Percentiles rank a stretch among this genome's conserved stretches.
Evolutionary conservation across 140 eudicot genomes (phyloP).

Genomic region (Bidens hawaiensis): DNA sequence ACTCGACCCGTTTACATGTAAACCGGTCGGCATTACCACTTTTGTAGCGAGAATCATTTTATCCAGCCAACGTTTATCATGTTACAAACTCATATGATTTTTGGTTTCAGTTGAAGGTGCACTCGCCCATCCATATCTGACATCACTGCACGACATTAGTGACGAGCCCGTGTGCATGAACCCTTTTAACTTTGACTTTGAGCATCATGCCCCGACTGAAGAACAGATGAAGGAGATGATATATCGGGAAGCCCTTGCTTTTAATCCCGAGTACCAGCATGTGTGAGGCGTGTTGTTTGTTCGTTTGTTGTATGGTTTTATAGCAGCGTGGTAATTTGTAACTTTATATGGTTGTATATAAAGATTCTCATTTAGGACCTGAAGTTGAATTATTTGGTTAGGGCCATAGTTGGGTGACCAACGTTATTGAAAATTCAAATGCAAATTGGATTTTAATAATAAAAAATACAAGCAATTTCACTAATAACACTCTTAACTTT

Average conservation of each 20-base stretch:
- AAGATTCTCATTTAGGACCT: slow-evolving; percentile 3
- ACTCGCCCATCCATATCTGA: slow-evolving; percentile 79
- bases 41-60: neutral
- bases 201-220: slow-evolving; percentile 82
- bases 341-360: slow-evolving; percentile 32
- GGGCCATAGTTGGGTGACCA: slow-evolving; percentile 14
- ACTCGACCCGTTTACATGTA: neutral
- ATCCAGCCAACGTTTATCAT: neutral
- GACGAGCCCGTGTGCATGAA: slow-evolving; percentile 82
- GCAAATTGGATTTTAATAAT: too few relatives aligned
- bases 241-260: slow-evolving; percentile 81
- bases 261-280: slow-evolving; percentile 75
- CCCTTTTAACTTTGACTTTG: slow-evolving; percentile 90
- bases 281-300: slow-evolving; percentile 31
- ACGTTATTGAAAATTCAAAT: too few relatives aligned
- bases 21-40: neutral
- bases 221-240: slow-evolving; percentile 96
- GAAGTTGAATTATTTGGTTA: slow-evolving; percentile 16
- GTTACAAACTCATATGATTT: neutral
- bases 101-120: slow-evolving; percentile 80
- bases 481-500: too few relatives aligned
- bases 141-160: slow-evolving; percentile 82
- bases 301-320: slow-evolving; percentile 22
- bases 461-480: too few relatives aligned
- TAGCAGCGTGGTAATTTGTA: slow-evolving; percentile 8